Conservation (phyloP, 371 early-diverging fungal genomes). For the Mortierella sp. region DNA sequence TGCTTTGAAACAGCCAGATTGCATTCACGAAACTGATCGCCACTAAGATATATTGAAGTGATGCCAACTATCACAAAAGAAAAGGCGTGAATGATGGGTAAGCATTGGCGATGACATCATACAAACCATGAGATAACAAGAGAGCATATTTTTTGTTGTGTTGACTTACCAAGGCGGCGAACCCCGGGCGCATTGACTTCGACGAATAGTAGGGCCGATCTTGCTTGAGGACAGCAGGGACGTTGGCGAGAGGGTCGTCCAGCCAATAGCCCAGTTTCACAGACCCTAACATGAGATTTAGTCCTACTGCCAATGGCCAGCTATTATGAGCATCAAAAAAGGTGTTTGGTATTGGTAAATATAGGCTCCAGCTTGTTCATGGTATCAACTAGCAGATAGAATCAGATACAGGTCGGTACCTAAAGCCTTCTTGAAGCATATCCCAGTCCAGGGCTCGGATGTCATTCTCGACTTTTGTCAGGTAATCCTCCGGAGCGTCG, state of each 20-base stretch:
- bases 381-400: background rate
- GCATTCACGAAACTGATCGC: constrained; percentile 45
- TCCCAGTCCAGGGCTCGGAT: constrained; percentile 57
- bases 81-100: background rate
- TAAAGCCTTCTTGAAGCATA: constrained; percentile 44
- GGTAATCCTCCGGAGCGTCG: constrained; percentile 43
- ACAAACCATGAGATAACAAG: background rate
- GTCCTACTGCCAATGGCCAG: constrained; percentile 40
- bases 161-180: constrained; percentile 29
- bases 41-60: constrained; percentile 33
- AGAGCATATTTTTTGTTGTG: background rate
- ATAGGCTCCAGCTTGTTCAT: background rate
- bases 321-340: constrained; percentile 11
- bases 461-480: constrained; percentile 34
- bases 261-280: constrained; percentile 56
- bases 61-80: constrained; percentile 20
- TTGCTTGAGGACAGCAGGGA: constrained; percentile 29
- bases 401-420: constrained; percentile 12
- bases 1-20: constrained; percentile 44
- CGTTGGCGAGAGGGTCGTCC: constrained; percentile 40
- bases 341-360: background rate
- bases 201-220: constrained; percentile 24
- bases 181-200: constrained; percentile 33
- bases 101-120: background rate
- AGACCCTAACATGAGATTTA: constrained; percentile 36